Base-by-base conservation (phyloP, 2,329 filamentous ascomycete species). In the Balansia obtecta region DNA sequence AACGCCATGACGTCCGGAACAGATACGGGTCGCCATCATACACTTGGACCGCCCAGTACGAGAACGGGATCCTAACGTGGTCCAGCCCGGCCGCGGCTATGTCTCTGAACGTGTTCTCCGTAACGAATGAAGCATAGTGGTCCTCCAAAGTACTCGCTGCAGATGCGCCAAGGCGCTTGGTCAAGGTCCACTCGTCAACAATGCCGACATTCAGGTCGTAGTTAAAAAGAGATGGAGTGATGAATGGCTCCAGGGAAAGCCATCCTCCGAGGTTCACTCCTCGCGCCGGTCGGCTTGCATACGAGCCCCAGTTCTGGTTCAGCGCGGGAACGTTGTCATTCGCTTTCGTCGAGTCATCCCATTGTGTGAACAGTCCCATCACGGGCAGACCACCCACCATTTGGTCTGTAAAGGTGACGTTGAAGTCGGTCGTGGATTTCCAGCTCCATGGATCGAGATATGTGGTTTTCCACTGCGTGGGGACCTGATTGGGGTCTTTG, bases 201-300 rank as follows among this genome's bases (percentile, higher is more conserved):
- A 97, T 79, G 5, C 80, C 71, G 71, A 82, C 57, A 15, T 65
- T 63, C 5, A 73, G 70, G 62, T 85, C 88, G 54, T 76, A 77
- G 54, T 80, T 70, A 69, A 98, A 98, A 27, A 95, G 76, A 0
- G 90, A 96, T 0, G 93, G 93, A 4, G 88, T 91, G 63, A 98
- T 97, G 65, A 95, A 96, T 0, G 93, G 93, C 61, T 98, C 93
- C 12, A 98, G 71, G 2, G 85, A 86, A 1, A 98, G 77, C 93
- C 93, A 98, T 12, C 93, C 93, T 47, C 93, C 93, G 1, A 97
- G 65, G 60, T 95, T 97, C 37, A 97, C 88, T 1, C 93, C 93
- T 7, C 91, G 81, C 22, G 94, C 88, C 2, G 90, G 89, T 50
- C 75, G 82, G 20, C 79, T 80, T 2, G 82, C 79, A 59, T 97